phyloP scores from a whole-genome alignment of 1,139 yeast species.

The Torulaspora pretoriensis region DNA sequence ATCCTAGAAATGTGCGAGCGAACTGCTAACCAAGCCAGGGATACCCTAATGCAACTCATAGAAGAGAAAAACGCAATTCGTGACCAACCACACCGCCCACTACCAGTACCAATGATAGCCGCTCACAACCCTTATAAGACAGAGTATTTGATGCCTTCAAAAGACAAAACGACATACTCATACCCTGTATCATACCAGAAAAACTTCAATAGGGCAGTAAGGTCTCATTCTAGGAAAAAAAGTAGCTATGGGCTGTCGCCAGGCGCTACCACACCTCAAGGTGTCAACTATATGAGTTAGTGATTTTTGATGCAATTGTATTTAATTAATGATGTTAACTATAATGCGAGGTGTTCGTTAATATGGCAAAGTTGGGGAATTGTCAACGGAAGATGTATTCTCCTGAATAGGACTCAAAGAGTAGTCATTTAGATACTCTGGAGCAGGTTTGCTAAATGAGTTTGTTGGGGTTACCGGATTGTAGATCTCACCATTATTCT shows the following conservation, averaged over 20 bases:
- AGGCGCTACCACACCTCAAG: background rate
- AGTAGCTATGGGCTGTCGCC: background rate
- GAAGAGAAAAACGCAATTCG: slow-evolving; percentile 3
- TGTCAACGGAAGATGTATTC: slow-evolving; percentile 29
- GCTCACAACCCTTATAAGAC: background rate
- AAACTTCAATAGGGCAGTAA: slow-evolving; percentile 14
- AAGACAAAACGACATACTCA: background rate
- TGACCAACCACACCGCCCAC: slow-evolving; percentile 8
- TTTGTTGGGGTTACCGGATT: slow-evolving; percentile 20
- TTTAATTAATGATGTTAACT: slow-evolving; percentile 4
- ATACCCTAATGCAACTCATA: slow-evolving; percentile 24
- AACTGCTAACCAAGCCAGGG: slow-evolving; percentile 30
- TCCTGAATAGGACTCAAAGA: slow-evolving; percentile 37
- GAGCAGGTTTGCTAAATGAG: slow-evolving; percentile 26
- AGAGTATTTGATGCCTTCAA: background rate
- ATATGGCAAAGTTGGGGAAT: slow-evolving; percentile 24
- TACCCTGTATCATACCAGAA: slow-evolving; percentile 5
- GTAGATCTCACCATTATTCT: slow-evolving; percentile 4
- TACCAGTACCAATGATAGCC: slow-evolving; percentile 1
- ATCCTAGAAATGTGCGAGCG: slow-evolving; percentile 30
- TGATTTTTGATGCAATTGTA: slow-evolving; percentile 3
- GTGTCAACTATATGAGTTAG: background rate
- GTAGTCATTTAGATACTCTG: slow-evolving; percentile 22
- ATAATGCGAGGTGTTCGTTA: slow-evolving; percentile 3
- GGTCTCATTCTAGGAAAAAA: slow-evolving; percentile 5